Evolutionary conservation across 108 stramenopile genomes (phyloP), one percentile per base, ranked within the genome.

Genomic region (Stephanodiscus triporus): DNA sequence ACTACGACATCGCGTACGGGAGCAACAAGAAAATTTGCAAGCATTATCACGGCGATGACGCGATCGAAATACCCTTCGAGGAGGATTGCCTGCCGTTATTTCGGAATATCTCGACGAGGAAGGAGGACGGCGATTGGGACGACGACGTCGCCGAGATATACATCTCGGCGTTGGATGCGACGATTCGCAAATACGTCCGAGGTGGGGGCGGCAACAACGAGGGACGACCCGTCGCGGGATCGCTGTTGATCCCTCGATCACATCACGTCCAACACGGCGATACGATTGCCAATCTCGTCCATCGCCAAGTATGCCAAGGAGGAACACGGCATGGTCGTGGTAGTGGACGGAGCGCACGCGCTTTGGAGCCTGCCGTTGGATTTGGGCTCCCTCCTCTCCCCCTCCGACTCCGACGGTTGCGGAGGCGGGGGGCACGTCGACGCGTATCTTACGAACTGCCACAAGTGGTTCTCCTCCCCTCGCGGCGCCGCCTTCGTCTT

Each of bases 401-500:
- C 19, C 22, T 16, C 32, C 22, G 29, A 64, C 10, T 14, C 66
- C 2, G 61, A 70, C 1, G n/a, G 64, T 27, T 4, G 19, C 13
- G 32, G 32, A 34, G 32, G 32, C 2, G 32, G 8, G 1, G 64
- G 64, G 26, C 57, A 37, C 38, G 73, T 90, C 27, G 90, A 91
- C 54, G 81, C 87, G 58, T 91, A 91, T 45, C 23, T 91, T 2
- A 75, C 77, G 7, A 91, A 91, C 68, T 84, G 84, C 13, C 90
- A 91, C 70, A 91, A 91, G 73, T 91, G 90, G 90, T 74, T 91
- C 22, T 86, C 85, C 4, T 84, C 83, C 38, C 90, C 90, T 24
- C 72, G 90, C 20, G 90, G 90, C 5, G 82, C 86, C 10, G 90
- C 84, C 0, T 29, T 88, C 30, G 40, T 88, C 32, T 86, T 85